Conservation (phyloP, 139 green algal genomes). For the Limnomonas spitsbergensis region DNA sequence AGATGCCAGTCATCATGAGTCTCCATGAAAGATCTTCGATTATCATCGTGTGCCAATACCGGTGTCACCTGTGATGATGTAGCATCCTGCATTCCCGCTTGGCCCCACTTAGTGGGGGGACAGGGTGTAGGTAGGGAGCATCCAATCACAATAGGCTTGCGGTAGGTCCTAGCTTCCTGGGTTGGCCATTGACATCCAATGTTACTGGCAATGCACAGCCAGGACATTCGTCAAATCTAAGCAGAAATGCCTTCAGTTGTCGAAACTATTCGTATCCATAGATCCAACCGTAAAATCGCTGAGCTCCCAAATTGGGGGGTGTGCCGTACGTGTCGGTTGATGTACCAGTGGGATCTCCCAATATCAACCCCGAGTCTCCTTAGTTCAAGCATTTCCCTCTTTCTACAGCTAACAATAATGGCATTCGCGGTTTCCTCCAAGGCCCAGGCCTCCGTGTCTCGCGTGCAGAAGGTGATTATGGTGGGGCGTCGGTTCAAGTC, state of each 20-base stretch:
- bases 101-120: no score
- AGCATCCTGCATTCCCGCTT: no score
- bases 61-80: background rate
- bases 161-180: no score
- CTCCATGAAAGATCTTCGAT: background rate
- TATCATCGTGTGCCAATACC: background rate
- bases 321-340: no score
- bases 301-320: no score
- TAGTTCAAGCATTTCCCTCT: background rate
- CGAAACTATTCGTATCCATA: no score
- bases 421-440: conserved; percentile 18
- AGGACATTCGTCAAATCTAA: no score
- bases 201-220: no score
- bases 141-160: background rate
- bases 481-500: background rate
- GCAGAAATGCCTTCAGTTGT: no score
- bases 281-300: no score
- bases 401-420: conserved; percentile 1
- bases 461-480: background rate
- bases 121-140: background rate
- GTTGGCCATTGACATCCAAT: no score
- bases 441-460: conserved; percentile 1
- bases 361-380: background rate
- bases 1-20: background rate
- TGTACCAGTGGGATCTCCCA: background rate